Conservation (phyloP, 1,284 basidiomycete genomes). For the Filobasidium uniguttulatum region DNA sequence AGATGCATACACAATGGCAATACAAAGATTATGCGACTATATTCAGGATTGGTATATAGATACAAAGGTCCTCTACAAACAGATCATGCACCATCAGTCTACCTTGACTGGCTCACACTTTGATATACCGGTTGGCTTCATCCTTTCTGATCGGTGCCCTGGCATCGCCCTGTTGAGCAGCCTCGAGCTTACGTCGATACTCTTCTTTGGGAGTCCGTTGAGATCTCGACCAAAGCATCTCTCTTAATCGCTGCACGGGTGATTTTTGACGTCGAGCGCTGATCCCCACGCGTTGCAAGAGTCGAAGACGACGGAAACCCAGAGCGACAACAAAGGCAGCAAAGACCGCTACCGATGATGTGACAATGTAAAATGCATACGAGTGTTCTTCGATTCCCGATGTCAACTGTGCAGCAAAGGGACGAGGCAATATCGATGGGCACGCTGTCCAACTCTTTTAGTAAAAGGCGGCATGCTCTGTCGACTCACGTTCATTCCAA, state of each 20-base stretch:
- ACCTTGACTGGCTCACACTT: no score
- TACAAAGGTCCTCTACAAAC: no score
- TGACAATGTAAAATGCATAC: conserved; percentile 34
- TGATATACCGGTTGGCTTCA: no score
- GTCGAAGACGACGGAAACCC: conserved; percentile 27
- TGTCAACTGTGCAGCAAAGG: conserved; percentile 31
- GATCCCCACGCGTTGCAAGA: conserved; percentile 31
- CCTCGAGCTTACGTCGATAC: no score
- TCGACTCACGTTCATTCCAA: conserved; percentile 81
- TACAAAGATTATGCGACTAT: no score
- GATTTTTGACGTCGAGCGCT: conserved; percentile 11
- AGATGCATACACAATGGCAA: no score
- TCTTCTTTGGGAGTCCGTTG: not conserved
- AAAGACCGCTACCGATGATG: conserved; percentile 24
- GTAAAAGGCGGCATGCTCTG: not conserved
- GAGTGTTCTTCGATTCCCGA: conserved; percentile 32
- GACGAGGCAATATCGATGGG: not conserved
- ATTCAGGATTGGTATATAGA: no score
- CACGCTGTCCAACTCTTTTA: not conserved
- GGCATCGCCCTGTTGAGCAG: no score
- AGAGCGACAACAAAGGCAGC: conserved; percentile 28
- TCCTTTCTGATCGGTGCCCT: no score
- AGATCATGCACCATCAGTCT: no score
- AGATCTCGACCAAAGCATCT: not conserved
- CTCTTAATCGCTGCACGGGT: not conserved